Conservation (phyloP, 805 yeast species). For the Pichia manshurica region DNA sequence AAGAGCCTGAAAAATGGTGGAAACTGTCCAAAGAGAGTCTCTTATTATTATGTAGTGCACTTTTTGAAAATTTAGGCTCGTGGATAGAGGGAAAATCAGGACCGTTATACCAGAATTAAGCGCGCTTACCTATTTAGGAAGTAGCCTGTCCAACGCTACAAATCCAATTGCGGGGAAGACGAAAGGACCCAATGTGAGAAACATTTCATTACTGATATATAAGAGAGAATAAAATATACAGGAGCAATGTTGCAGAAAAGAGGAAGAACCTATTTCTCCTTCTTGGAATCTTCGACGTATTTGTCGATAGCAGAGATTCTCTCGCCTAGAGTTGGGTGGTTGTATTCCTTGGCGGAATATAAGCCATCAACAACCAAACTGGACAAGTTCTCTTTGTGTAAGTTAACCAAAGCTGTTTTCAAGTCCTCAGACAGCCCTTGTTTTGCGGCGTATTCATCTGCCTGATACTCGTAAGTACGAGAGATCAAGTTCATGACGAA, state of each 20-base stretch:
- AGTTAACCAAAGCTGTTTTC: conserved; percentile 63
- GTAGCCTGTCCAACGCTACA: too few species aligned
- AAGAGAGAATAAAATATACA: too few species aligned
- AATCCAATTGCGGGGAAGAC: too few species aligned
- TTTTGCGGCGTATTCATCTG: conserved; percentile 78
- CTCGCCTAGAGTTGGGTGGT: conserved; percentile 90
- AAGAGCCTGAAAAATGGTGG: too few species aligned
- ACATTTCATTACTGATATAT: too few species aligned
- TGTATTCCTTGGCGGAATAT: conserved; percentile 80
- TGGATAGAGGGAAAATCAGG: too few species aligned
- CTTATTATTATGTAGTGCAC: too few species aligned
- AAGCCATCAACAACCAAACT: conserved; percentile 87
- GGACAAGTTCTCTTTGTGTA: conserved; percentile 76
- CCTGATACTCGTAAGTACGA: conserved; percentile 89
- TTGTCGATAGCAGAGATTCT: conserved; percentile 70
- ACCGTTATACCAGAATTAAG: conserved; percentile 6
- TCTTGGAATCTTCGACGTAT: conserved; percentile 17
- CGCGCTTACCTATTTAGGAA: conserved; percentile 15
- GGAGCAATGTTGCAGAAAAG: too few species aligned
- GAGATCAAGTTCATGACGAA: conserved; percentile 65
- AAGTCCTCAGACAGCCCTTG: conserved; percentile 68
- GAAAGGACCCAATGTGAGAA: too few species aligned
- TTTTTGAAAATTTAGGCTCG: too few species aligned
- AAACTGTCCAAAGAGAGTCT: too few species aligned
- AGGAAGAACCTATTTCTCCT: conserved; percentile 14